Conservation (phyloP, 192 early-diverging fungal species). For the Backusella luteola region DNA sequence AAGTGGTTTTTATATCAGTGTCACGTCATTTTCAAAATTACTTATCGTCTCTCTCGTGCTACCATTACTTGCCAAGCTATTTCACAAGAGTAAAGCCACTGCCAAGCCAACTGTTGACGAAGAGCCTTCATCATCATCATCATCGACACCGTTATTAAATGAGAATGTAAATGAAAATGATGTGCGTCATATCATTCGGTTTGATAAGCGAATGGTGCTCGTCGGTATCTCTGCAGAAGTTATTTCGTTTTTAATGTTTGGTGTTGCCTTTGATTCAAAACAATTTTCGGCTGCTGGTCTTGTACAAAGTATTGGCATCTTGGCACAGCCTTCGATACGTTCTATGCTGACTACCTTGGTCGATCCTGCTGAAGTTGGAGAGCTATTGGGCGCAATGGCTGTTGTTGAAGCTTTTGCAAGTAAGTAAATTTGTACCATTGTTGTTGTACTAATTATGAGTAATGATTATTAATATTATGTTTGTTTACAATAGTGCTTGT, state of each 20-base stretch:
- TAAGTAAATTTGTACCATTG: neutral
- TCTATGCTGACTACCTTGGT: conserved; percentile 46
- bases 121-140: neutral
- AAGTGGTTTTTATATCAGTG: conserved; percentile 37
- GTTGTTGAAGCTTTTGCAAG: conserved; percentile 45
- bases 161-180: neutral
- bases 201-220: conserved; percentile 48
- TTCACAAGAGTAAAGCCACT: conserved; percentile 18
- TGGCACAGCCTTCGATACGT: conserved; percentile 39
- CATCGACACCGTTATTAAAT: neutral
- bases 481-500: conserved; percentile 21
- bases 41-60: conserved; percentile 33
- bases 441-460: neutral
- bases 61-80: conserved; percentile 33
- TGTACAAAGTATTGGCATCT: conserved; percentile 32
- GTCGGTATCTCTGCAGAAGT: conserved; percentile 35
- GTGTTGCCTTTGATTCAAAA: conserved; percentile 22
- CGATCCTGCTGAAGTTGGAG: conserved; percentile 43
- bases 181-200: conserved; percentile 14
- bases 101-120: neutral
- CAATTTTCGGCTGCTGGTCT: conserved; percentile 20
- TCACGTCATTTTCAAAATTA: conserved; percentile 24
- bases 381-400: conserved; percentile 45
- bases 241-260: conserved; percentile 25
- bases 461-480: neutral